phyloP scores from a whole-genome alignment of 2,329 filamentous ascomycete species.

The Calonectria hawksworthii region DNA sequence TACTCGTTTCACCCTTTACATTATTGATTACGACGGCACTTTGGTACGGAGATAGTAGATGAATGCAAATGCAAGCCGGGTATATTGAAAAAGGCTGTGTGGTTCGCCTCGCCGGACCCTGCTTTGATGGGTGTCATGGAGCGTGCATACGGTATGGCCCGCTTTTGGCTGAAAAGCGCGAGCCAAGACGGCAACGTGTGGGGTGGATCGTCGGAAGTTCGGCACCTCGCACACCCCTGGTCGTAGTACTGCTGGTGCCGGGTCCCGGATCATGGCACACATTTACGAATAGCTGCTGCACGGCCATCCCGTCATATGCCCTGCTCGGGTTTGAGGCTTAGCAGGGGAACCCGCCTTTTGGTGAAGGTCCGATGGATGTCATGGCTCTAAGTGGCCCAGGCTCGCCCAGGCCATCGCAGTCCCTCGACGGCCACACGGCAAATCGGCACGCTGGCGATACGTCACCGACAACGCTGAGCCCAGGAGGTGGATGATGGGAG shows the following conservation, averaged over 20 bases:
- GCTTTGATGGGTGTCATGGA: not conserved
- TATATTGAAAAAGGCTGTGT: not conserved
- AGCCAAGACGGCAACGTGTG: slow-evolving; percentile 30
- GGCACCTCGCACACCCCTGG: slow-evolving; percentile 42
- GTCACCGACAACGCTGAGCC: slow-evolving; percentile 14
- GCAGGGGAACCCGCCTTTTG: slow-evolving; percentile 17
- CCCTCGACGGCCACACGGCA: slow-evolving; percentile 21
- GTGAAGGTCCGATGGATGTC: not conserved
- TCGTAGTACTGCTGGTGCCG: slow-evolving; percentile 2
- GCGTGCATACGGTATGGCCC: not conserved
- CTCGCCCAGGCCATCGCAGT: not conserved
- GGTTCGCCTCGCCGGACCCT: slow-evolving; percentile 3
- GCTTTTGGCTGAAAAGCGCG: slow-evolving; percentile 2
- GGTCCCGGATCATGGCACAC: slow-evolving; percentile 42
- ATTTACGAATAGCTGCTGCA: slow-evolving; percentile 33
- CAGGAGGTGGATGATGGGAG: slow-evolving; percentile 2
- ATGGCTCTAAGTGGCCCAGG: slow-evolving; percentile 14
- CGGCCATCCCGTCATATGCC: slow-evolving; percentile 23
- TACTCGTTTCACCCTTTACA: slow-evolving; percentile 77
- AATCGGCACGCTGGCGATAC: slow-evolving; percentile 28
- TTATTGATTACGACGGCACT: slow-evolving; percentile 35
- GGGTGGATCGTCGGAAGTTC: slow-evolving; percentile 44
- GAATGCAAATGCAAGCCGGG: not conserved
- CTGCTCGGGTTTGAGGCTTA: slow-evolving; percentile 15
- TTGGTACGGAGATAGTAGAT: not conserved